A percentile compares a stretch with the other conserved stretches of the same genome.
These are phyloP conservation scores for Stipa capillata DNA, from an alignment of 176 grass and related monocot species.

Conservation along the genomic window DNA sequence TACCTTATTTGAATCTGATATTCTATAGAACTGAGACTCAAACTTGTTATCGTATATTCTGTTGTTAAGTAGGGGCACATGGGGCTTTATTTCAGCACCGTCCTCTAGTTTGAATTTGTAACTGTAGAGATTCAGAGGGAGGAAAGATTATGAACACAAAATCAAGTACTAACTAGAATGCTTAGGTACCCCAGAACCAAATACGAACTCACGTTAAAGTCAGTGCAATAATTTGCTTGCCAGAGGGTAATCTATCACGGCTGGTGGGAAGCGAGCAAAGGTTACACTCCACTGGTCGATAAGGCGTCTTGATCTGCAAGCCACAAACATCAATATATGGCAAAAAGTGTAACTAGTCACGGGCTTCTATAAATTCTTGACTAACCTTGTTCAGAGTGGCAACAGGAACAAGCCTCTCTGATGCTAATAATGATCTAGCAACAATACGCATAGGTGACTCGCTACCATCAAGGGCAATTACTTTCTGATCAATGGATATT, in stretches of 20 bases:
- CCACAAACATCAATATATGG: slow-evolving; percentile 27
- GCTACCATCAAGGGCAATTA: slow-evolving; percentile 78
- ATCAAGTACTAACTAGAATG: neutral
- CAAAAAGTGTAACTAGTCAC: neutral
- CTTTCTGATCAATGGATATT: slow-evolving; percentile 60
- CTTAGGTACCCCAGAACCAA: slow-evolving; percentile 11
- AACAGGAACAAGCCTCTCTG: slow-evolving; percentile 82
- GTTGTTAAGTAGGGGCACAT: slow-evolving; percentile 82
- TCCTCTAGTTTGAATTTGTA: slow-evolving; percentile 98
- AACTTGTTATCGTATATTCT: slow-evolving; percentile 98
- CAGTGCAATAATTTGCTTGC: slow-evolving; percentile 93
- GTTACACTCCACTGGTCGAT: slow-evolving; percentile 76
- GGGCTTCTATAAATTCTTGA: slow-evolving; percentile 14
- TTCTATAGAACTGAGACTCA: slow-evolving; percentile 92
- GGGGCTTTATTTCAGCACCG: slow-evolving; percentile 74
- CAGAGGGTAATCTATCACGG: slow-evolving; percentile 92
- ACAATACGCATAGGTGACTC: slow-evolving; percentile 62
- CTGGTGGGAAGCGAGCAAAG: slow-evolving; percentile 56
- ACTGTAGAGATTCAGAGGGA: slow-evolving; percentile 35
- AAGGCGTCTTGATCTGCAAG: slow-evolving; percentile 69
- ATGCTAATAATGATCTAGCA: slow-evolving; percentile 80
- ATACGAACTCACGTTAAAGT: slow-evolving; percentile 71
- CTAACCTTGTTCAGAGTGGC: slow-evolving; percentile 75
- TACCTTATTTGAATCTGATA: slow-evolving; percentile 98
- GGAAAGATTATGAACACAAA: slow-evolving; percentile 13